A percentile compares a stretch with the other conserved stretches of the same genome.
These are phyloP conservation scores for Malus hybrid DNA, from an alignment of 331 rosid genomes.

Conservation along the genomic window DNA sequence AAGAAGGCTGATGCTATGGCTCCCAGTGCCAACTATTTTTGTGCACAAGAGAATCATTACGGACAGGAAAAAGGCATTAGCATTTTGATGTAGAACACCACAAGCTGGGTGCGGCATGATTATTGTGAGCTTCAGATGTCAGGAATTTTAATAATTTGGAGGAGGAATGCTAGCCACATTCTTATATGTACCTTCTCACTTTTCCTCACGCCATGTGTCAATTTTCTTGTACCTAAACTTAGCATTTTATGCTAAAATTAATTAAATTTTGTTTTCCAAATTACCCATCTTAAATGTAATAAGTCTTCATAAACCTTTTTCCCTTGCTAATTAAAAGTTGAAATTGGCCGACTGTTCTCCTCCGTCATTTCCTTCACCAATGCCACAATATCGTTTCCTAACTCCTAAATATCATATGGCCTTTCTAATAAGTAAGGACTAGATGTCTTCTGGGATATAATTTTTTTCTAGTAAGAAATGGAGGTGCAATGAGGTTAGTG, in stretches of 20 bases:
- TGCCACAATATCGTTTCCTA: neutral
- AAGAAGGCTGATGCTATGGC: neutral
- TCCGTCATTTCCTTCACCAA: neutral
- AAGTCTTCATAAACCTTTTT: neutral
- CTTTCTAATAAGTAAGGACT: neutral
- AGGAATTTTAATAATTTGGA: neutral
- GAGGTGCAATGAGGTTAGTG: neutral
- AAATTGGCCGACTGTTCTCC: neutral
- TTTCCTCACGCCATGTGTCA: neutral
- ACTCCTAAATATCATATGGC: neutral
- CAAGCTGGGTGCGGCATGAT: neutral
- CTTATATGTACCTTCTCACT: neutral
- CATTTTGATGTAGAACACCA: neutral
- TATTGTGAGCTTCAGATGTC: neutral
- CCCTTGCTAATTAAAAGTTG: neutral
- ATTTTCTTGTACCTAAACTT: neutral
- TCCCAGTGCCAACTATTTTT: neutral
- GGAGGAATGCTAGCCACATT: neutral
- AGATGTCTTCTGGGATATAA: neutral
- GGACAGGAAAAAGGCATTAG: neutral
- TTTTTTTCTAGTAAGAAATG: neutral
- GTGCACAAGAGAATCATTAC: neutral
- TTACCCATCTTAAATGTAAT: neutral
- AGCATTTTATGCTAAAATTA: neutral
- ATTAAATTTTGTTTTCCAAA: neutral